Percentiles rank a stretch among this genome's conserved stretches.
Conservation (phyloP, 2,329 filamentous ascomycete genomes). For the Aspergillus sojae region DNA sequence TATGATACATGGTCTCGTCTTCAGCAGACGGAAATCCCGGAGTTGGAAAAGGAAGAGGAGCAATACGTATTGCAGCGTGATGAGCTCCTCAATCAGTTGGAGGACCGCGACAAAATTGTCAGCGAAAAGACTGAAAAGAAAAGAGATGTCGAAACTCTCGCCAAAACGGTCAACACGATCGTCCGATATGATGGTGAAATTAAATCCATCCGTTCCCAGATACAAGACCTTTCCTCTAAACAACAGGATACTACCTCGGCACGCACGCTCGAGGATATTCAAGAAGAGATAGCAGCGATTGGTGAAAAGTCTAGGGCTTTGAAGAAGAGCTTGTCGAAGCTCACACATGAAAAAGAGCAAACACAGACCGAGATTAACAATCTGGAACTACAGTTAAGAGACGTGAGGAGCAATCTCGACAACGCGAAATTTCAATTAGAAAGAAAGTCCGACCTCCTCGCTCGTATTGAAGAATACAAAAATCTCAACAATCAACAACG, state of each 20-base stretch:
- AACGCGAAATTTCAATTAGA: slow-evolving; percentile 74
- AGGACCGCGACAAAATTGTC: slow-evolving; percentile 69
- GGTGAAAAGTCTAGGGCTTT: slow-evolving; percentile 68
- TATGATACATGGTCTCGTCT: slow-evolving; percentile 77
- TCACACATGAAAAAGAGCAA: slow-evolving; percentile 72
- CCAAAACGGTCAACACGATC: slow-evolving; percentile 76
- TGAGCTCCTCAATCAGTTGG: slow-evolving; percentile 61
- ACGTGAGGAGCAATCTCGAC: slow-evolving; percentile 72
- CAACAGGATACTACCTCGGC: slow-evolving; percentile 68
- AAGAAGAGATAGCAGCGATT: slow-evolving; percentile 69
- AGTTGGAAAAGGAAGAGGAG: slow-evolving; percentile 65
- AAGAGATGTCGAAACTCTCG: slow-evolving; percentile 73
- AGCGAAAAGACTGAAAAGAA: slow-evolving; percentile 65
- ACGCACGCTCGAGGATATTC: slow-evolving; percentile 80
- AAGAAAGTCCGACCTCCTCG: slow-evolving; percentile 71
- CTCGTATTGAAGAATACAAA: slow-evolving; percentile 73
- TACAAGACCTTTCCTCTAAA: slow-evolving; percentile 73
- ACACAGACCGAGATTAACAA: slow-evolving; percentile 67
- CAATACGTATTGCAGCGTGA: slow-evolving; percentile 65
- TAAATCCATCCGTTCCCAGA: slow-evolving; percentile 69
- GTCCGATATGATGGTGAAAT: slow-evolving; percentile 73
- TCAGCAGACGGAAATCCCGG: slow-evolving; percentile 68
- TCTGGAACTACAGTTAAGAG: slow-evolving; percentile 76
- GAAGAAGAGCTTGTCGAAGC: slow-evolving; percentile 66
- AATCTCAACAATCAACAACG: slow-evolving; percentile 69